Percentiles rank a stretch among this genome's conserved stretches.
These are phyloP conservation scores for Flaveria sonorensis DNA, from an alignment of 129 eudicot genomes.

Conservation along the genomic window DNA sequence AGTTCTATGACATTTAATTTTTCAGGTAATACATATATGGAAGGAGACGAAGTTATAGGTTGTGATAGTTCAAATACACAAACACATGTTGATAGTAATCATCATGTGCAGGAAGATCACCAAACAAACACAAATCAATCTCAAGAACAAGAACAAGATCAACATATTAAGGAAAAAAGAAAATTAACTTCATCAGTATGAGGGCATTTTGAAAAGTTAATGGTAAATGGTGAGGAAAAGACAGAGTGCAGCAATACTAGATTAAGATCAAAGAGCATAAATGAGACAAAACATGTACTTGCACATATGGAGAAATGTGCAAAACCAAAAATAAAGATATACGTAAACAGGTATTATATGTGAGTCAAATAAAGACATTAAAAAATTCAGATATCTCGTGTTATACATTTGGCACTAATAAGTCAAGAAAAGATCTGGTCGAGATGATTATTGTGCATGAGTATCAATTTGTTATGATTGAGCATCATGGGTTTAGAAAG, in stretches of 20 bases:
- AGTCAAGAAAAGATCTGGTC: background rate
- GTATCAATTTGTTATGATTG: constrained; percentile 31
- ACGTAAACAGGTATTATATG: background rate
- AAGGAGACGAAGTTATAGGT: too few species aligned
- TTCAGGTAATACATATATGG: too few species aligned
- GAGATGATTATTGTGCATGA: constrained; percentile 32
- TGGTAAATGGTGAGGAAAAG: background rate
- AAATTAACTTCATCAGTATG: too few species aligned
- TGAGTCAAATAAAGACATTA: background rate
- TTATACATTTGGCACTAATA: background rate
- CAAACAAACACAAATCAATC: too few species aligned
- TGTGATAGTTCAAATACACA: too few species aligned
- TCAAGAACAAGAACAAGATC: too few species aligned
- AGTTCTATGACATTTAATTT: too few species aligned
- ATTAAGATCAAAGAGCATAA: background rate
- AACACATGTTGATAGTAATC: too few species aligned
- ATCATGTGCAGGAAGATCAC: too few species aligned
- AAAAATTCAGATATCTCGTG: constrained; percentile 18
- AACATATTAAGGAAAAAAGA: too few species aligned
- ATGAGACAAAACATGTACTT: background rate
- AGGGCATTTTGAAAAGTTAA: background rate
- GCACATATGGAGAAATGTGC: background rate
- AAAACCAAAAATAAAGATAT: background rate
- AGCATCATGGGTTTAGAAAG: constrained; percentile 23
- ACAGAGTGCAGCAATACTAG: background rate